Evolutionary conservation across 305 asterid species (phyloP), one percentile per base, ranked within the genome.

Genomic region (Coffea humblotiana): DNA sequence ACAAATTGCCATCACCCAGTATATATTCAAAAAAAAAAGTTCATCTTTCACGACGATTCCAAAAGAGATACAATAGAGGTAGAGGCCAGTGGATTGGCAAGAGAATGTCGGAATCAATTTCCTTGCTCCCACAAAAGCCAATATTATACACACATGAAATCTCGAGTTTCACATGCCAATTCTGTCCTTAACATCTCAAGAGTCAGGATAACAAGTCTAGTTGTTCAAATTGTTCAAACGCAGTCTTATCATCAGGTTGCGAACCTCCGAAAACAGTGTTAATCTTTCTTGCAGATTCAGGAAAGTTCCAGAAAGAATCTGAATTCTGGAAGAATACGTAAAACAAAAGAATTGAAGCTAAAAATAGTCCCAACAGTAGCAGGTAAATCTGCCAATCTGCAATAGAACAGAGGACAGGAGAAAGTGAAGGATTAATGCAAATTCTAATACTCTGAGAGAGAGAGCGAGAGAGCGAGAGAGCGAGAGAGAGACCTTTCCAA

Each of bases 321-420:
- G 98, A 93, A 75, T 89, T 90, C 90, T 94, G 88, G n/a, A 92
- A 95, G 87, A 95, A 89, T 27, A 93, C 27, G 89, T 95, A 94
- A 69, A 95, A 95, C 52, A 89, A 87, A 52, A 90, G 83, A 5
- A 86, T 51, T 21, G 99, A 95, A 49, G 98, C 99, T 90, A 92
- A 77, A 84, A 95, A 92, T 82, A 95, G 83, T 74, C 96, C 99
- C 79, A 93, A 70, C 12, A 95, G 93, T n/a, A 95, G 82, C 81
- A 90, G 74, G 87, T 93, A 95, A 71, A 95, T 82, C 85, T 95
- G 99, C 98, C 99, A 95, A 78, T 94, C 99, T 95, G 97, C 90
- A 86, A 67, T 64, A 60, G 68, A 54, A 78, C 66, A 74, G 58
- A 75, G 83, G 32, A 45, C 40, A 65, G 10, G 10, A 19, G 68